Base-by-base conservation (phyloP, 2,329 filamentous ascomycete genomes). In the Ilyonectria sp. region DNA sequence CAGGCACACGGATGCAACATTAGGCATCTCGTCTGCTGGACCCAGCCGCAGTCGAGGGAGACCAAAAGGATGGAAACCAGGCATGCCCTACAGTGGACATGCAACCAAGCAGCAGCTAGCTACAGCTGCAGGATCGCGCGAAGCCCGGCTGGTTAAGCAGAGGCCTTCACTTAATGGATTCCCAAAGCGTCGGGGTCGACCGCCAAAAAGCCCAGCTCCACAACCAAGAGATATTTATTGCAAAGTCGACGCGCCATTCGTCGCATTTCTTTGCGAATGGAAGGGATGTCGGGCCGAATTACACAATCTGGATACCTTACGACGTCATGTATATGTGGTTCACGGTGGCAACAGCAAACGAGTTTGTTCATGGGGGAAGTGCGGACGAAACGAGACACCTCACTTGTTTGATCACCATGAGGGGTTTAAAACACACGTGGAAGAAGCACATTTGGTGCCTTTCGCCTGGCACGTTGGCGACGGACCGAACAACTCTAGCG, bases 191-290 rank as follows among this genome's bases (percentile, higher is more conserved):
- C 79, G 83, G 23, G 84, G 85, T 8, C 81, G 85, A 4, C 83
- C 82, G 5, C 80, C 82, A 4, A 82, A 81, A 60, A 71, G 78
- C 31, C 75, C 79, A 3, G 80, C 81, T 6, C 81, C 80, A 17
- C 77, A 81, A 15, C 80, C 82, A 0, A 75, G 79, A 50, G 79
- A 83, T 13, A 75, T 83, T 31, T 89, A 87, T 65, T 74, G 78
- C 31, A 73, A 70, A 21, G 75, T 83, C 23, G 75, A 82, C 23
- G 82, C 86, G 6, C 78, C 78, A 5, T 90, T 86, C 71, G 63
- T 83, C n/a, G 77, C 82, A 2, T 92, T 89, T 73, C 65, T 84
- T 10, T 92, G 90, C 77, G 88, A 91, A 75, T 92, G 90, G 90
- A 70, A 79, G 23, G 81, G 81, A 0, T 92, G 90, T 73, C 83